These are phyloP conservation scores for Ascochyta fabae DNA, from an alignment of 2,329 filamentous ascomycete species.

Conservation along the genomic window DNA sequence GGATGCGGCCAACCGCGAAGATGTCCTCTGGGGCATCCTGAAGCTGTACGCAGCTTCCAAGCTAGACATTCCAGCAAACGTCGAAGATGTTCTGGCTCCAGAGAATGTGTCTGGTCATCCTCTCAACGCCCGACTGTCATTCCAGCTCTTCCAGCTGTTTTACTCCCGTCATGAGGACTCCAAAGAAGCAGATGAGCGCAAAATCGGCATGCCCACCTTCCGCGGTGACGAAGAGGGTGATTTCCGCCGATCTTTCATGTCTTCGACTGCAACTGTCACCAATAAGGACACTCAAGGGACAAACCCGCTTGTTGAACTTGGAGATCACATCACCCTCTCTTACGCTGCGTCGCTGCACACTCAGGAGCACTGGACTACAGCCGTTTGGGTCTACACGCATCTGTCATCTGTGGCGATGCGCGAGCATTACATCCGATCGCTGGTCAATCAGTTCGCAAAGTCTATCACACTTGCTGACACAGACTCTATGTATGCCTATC, in stretches of 20 bases:
- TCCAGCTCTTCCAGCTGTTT: slow-evolving; percentile 76
- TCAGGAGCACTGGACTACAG: slow-evolving; percentile 51
- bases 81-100: slow-evolving; percentile 77
- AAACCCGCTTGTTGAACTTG: slow-evolving; percentile 62
- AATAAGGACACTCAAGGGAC: slow-evolving; percentile 60
- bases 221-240: slow-evolving; percentile 26
- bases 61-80: slow-evolving; percentile 47
- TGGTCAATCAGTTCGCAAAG: slow-evolving; percentile 64
- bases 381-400: slow-evolving; percentile 79
- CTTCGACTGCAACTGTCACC: slow-evolving; percentile 34
- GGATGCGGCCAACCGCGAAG: slow-evolving; percentile 67
- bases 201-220: slow-evolving; percentile 40
- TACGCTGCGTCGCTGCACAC: slow-evolving; percentile 48
- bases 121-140: slow-evolving; percentile 77
- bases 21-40: slow-evolving; percentile 85
- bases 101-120: slow-evolving; percentile 78
- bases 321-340: slow-evolving; percentile 62
- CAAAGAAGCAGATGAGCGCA: slow-evolving; percentile 34
- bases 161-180: slow-evolving; percentile 39
- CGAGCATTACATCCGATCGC: slow-evolving; percentile 74
- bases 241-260: slow-evolving; percentile 36
- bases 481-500: slow-evolving; percentile 62
- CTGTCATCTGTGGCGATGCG: slow-evolving; percentile 70
- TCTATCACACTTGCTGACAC: slow-evolving; percentile 66
- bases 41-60: slow-evolving; percentile 76